Base-by-base conservation (phyloP, 2,329 filamentous ascomycete species). In the Diaporthe capsici region DNA sequence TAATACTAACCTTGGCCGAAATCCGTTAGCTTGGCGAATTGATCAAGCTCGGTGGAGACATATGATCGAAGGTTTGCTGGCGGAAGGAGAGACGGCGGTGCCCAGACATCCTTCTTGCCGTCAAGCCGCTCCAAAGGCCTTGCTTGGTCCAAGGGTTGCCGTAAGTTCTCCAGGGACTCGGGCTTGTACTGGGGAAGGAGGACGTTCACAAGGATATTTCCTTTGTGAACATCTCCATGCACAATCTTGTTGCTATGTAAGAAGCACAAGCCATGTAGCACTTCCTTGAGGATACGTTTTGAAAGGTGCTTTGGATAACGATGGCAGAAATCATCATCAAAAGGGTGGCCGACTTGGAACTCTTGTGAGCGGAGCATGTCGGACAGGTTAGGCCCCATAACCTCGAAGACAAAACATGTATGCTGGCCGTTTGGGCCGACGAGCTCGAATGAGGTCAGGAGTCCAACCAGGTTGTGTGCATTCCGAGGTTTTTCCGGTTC, bases 371-470 rank as follows among this genome's bases (percentile, higher is more conserved):
- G 61, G 9, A 76, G 49, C 25, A 76, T 37, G 12, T 53, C 57
- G 31, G 22, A 34, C 20, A 80, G 68, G 39, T 75, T 79, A 60
- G 76, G 76, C n/a, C 79, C 78, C 68, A 78, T 75, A 49, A 77
- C 76, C 55, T 76, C 74, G 63, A 80, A 77, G 42, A 81, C 78
- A 53, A 80, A 77, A 75, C 78, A 80, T 17, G 75, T 49, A 75
- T 81, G 79, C 68, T 53, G 61, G 60, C 80, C 80, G 70, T 80
- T 80, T 3, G 80, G 80, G 31, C 80, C 79, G 42, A 57, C 51
- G 60, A 80, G 77, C 34, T 77, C 61, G 53, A 81, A 81, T 39
- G 55, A 76, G 49, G 78, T 73, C 7, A 63, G 63, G 9, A 76
- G 53, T 7, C 37, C 39, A 39, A 39, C 39, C 28, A 72, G 37